A percentile compares a stretch with the other conserved stretches of the same genome.
Conservation (phyloP, 2,329 filamentous ascomycete genomes). For the Didymella keratinophila region DNA sequence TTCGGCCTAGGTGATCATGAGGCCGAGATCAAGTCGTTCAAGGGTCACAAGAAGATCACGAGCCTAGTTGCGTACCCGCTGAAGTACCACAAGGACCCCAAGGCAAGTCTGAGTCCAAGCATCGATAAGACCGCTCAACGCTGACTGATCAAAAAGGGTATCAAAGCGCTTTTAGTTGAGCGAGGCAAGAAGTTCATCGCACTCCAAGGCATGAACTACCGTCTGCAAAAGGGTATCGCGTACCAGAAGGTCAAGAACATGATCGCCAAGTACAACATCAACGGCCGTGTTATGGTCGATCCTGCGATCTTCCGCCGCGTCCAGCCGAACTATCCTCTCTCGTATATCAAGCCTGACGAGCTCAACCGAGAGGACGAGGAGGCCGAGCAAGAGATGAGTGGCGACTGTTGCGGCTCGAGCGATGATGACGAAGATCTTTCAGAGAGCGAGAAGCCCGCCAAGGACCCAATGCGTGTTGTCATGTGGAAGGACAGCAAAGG, state of each 20-base stretch:
- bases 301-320: conserved; percentile 81
- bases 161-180: conserved; percentile 74
- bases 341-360: conserved; percentile 75
- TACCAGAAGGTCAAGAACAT: conserved; percentile 83
- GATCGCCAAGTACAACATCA: conserved; percentile 81
- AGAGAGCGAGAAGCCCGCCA: conserved; percentile 46
- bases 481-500: conserved; percentile 60
- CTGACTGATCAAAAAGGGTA: conserved; percentile 41
- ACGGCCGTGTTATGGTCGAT: conserved; percentile 88
- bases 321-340: conserved; percentile 85
- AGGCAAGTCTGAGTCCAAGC: conserved; percentile 32
- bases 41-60: conserved; percentile 82
- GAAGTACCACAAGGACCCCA: conserved; percentile 77
- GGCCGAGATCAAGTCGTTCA: conserved; percentile 76
- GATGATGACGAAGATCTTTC: conserved; percentile 33
- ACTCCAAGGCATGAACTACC: conserved; percentile 84
- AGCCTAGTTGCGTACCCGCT: conserved; percentile 79
- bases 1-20: conserved; percentile 79
- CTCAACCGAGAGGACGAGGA: conserved; percentile 63
- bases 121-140: neutral
- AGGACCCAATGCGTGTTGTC: conserved; percentile 49
- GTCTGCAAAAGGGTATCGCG: conserved; percentile 81
- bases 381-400: conserved; percentile 56
- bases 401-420: conserved; percentile 52
- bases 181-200: conserved; percentile 85